Conservation (phyloP, 805 yeast species). For the Debaryomyces maramus region DNA sequence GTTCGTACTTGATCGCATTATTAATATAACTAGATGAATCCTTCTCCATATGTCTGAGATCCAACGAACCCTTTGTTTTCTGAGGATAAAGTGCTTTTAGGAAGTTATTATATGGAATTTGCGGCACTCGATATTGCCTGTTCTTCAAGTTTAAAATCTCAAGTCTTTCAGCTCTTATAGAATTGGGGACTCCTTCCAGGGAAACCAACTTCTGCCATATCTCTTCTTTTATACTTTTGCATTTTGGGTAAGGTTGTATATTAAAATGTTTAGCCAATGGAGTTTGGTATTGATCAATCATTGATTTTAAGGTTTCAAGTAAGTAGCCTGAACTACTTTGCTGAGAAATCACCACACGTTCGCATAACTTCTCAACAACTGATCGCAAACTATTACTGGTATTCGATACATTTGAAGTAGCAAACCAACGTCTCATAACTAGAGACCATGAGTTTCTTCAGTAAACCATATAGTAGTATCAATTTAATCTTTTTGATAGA, state of each 20-base stretch:
- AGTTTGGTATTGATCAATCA: conserved; percentile 12
- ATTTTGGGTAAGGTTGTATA: not conserved
- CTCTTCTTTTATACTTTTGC: not conserved
- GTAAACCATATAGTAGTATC: no score
- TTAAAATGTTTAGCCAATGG: conserved; percentile 4
- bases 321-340: conserved; percentile 7
- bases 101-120: conserved; percentile 11
- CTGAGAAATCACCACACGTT: conserved; percentile 6
- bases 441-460: not conserved
- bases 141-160: not conserved
- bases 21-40: conserved; percentile 5
- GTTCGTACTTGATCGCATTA: conserved; percentile 14
- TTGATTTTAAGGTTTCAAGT: conserved; percentile 11
- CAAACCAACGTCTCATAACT: conserved; percentile 5
- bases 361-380: conserved; percentile 1
- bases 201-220: conserved; percentile 5
- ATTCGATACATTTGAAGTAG: conserved; percentile 1
- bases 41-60: not conserved
- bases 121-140: conserved; percentile 3
- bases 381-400: not conserved
- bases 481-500: not conserved
- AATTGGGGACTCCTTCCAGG: not conserved
- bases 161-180: not conserved
- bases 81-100: conserved; percentile 21
- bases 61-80: not conserved